Conservation (phyloP, 805 yeast genomes). For the Lipomyces kockii region DNA sequence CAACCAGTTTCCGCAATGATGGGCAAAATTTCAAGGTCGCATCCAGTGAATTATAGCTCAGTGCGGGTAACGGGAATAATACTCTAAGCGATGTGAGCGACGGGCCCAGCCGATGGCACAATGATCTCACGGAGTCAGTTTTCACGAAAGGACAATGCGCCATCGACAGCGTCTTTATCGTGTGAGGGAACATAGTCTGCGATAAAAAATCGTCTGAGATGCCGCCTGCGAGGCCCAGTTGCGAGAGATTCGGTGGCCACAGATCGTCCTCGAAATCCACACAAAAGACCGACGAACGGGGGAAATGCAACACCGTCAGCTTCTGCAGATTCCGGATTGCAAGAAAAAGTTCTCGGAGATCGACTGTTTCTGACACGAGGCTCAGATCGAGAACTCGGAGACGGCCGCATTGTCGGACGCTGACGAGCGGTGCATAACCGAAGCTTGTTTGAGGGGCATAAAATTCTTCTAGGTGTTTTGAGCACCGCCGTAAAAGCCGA, state of each 20-base stretch:
- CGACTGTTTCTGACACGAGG: slow-evolving; percentile 87
- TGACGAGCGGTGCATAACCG: slow-evolving; percentile 87
- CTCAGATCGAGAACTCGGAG: slow-evolving; percentile 74
- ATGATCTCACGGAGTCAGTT: slow-evolving; percentile 64
- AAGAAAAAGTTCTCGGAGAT: slow-evolving; percentile 74
- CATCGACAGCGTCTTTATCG: slow-evolving; percentile 73
- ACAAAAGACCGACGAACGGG: slow-evolving; percentile 82
- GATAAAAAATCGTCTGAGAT: slow-evolving; percentile 78
- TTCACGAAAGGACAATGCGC: slow-evolving; percentile 85
- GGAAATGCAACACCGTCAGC: slow-evolving; percentile 80
- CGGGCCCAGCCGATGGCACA: slow-evolving; percentile 68
- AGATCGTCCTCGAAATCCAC: slow-evolving; percentile 49
- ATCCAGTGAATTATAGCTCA: slow-evolving; percentile 73
- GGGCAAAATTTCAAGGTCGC: slow-evolving; percentile 77
- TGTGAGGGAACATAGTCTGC: slow-evolving; percentile 69
- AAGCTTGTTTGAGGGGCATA: slow-evolving; percentile 95
- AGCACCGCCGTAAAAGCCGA: slow-evolving; percentile 76
- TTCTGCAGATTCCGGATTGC: slow-evolving; percentile 67
- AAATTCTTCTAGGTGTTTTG: slow-evolving; percentile 65
- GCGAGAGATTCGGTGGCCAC: slow-evolving; percentile 83
- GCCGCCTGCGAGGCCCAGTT: slow-evolving; percentile 84
- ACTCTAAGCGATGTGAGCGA: slow-evolving; percentile 66
- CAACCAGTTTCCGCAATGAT: slow-evolving; percentile 61
- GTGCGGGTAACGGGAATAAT: slow-evolving; percentile 86
- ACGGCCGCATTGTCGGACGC: slow-evolving; percentile 70